Percentiles rank a stretch among this genome's conserved stretches.
Conservation (phyloP, 2,329 filamentous ascomycete species). For the Phaeosphaeriaceae sp. region DNA sequence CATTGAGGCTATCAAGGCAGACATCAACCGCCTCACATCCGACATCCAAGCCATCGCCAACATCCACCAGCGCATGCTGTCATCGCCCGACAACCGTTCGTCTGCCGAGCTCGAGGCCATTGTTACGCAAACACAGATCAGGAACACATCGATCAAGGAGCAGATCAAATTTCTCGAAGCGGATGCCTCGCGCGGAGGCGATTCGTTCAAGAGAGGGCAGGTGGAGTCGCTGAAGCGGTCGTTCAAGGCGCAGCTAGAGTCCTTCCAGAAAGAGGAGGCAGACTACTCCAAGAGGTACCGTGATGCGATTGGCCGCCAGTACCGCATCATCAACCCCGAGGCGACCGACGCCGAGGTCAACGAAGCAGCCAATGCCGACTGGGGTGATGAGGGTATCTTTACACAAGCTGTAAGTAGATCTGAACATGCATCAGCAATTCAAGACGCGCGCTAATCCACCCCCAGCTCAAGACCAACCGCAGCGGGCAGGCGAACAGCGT, state of each 20-base stretch:
- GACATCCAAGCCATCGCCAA: slow-evolving; percentile 72
- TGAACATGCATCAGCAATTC: not conserved
- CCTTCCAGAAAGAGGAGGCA: slow-evolving; percentile 74
- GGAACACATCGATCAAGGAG: slow-evolving; percentile 78
- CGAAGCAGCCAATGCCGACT: slow-evolving; percentile 72
- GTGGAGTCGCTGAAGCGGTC: slow-evolving; percentile 72
- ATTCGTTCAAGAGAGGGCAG: slow-evolving; percentile 73
- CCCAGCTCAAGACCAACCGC: slow-evolving; percentile 75
- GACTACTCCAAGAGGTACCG: slow-evolving; percentile 74
- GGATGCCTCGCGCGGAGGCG: slow-evolving; percentile 70
- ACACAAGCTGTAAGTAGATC: slow-evolving; percentile 73
- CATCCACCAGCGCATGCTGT: slow-evolving; percentile 75
- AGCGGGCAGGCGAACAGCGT: slow-evolving; percentile 75
- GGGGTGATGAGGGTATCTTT: slow-evolving; percentile 82
- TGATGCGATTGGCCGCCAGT: slow-evolving; percentile 81
- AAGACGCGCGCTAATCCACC: slow-evolving; percentile 1
- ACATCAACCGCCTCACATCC: slow-evolving; percentile 71
- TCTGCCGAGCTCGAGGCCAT: slow-evolving; percentile 69
- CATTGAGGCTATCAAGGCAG: slow-evolving; percentile 70
- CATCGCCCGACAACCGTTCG: slow-evolving; percentile 64
- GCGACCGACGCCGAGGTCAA: slow-evolving; percentile 76
- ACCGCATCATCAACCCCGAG: slow-evolving; percentile 81
- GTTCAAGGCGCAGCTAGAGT: slow-evolving; percentile 74
- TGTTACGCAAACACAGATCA: slow-evolving; percentile 72
- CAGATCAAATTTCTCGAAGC: slow-evolving; percentile 78